These are phyloP conservation scores for Penicillium odoratum DNA, from an alignment of 495 filamentous ascomycete species.

Conservation along the genomic window DNA sequence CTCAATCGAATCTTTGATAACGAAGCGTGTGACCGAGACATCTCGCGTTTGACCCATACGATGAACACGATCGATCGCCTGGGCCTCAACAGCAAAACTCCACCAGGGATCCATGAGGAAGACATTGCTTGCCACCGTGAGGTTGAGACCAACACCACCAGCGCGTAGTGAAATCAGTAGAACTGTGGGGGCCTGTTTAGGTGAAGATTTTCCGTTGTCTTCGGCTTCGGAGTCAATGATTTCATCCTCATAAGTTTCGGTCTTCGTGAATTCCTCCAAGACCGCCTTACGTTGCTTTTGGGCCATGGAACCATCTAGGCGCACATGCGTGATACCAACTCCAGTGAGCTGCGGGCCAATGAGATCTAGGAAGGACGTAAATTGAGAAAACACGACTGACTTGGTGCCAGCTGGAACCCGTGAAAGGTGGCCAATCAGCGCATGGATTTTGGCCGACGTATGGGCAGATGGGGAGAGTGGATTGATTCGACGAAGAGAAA, in stretches of 20 bases:
- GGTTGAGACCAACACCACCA: slow-evolving; percentile 90
- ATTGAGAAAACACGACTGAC: slow-evolving; percentile 93
- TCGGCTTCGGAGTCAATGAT: slow-evolving; percentile 33
- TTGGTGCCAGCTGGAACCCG: slow-evolving; percentile 71
- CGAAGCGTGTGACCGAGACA: slow-evolving; percentile 82
- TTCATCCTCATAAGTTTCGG: slow-evolving; percentile 42
- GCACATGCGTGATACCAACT: slow-evolving; percentile 73
- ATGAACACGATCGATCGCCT: slow-evolving; percentile 98
- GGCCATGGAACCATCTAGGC: slow-evolving; percentile 86
- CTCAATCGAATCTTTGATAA: slow-evolving; percentile 89
- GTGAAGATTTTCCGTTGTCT: slow-evolving; percentile 33
- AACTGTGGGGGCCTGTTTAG: slow-evolving; percentile 42
- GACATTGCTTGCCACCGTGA: slow-evolving; percentile 83
- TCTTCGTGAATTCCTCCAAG: slow-evolving; percentile 64
- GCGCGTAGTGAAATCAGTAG: slow-evolving; percentile 84
- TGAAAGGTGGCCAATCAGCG: slow-evolving; percentile 73
- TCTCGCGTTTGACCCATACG: slow-evolving; percentile 92
- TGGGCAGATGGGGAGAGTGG: slow-evolving; percentile 59
- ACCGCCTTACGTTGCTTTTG: slow-evolving; percentile 81
- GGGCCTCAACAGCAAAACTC: slow-evolving; percentile 94
- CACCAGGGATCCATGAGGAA: slow-evolving; percentile 99
- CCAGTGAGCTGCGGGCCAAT: slow-evolving; percentile 74
- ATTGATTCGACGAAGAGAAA: slow-evolving; percentile 79
- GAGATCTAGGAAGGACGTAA: slow-evolving; percentile 92
- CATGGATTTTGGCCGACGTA: slow-evolving; percentile 79